These are phyloP conservation scores for Trametes hirsuta DNA, from an alignment of 1,284 basidiomycete species.

Conservation along the genomic window DNA sequence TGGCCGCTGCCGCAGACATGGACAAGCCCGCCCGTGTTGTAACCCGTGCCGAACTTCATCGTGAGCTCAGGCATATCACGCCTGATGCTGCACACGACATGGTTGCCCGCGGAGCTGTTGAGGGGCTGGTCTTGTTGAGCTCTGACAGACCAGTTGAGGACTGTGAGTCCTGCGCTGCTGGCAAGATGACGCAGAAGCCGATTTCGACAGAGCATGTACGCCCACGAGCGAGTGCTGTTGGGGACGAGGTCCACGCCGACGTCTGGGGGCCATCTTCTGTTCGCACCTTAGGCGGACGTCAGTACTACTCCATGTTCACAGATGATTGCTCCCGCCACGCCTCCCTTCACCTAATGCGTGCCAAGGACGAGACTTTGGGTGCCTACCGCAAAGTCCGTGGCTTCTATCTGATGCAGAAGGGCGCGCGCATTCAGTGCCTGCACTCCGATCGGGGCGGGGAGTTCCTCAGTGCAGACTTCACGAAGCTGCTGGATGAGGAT, in stretches of 20 bases:
- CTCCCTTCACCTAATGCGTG: constrained; percentile 10
- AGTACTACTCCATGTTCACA: constrained; percentile 29
- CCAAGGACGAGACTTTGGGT: constrained; percentile 28
- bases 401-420: constrained; percentile 21
- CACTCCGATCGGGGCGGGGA: constrained; percentile 36
- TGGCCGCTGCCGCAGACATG: background rate
- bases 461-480: constrained; percentile 11
- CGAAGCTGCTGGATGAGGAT: background rate
- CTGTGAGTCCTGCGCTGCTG: constrained; percentile 29
- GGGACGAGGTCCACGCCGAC: constrained; percentile 29
- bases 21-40: background rate
- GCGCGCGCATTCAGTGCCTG: constrained; percentile 34
- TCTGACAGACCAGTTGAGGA: background rate
- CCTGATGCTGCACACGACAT: background rate
- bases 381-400: constrained; percentile 23
- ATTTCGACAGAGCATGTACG: constrained; percentile 21
- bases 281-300: constrained; percentile 11
- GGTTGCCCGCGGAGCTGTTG: constrained; percentile 3
- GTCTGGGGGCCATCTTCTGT: constrained; percentile 28
- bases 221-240: constrained; percentile 11
- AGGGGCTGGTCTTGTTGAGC: constrained; percentile 1
- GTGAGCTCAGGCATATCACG: constrained; percentile 6
- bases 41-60: background rate
- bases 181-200: constrained; percentile 23
- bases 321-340: constrained; percentile 24